Evolutionary conservation across 345 rosid species (phyloP), one percentile per base, ranked within the genome.

Genomic region (Gossypium herbaceum): DNA sequence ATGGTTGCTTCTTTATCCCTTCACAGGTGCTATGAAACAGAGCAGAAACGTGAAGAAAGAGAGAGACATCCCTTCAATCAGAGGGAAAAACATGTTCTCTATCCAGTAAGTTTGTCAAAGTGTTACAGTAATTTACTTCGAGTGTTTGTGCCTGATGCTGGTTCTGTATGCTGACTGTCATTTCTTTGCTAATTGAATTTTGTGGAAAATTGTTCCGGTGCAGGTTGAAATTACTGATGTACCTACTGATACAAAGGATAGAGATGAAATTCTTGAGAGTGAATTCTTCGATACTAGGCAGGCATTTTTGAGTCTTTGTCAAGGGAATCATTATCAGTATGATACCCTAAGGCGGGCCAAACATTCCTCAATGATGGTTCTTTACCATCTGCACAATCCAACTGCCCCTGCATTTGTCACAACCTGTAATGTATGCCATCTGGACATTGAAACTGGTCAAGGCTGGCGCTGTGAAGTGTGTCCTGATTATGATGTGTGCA

Each of bases 401-500:
- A 93, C 98, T 60, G 99, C 97, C 52, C 99, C 98, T 74, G 98
- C 99, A 22, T 95, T 93, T 84, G 98, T 95, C 50, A 88, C 90
- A 1, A 91, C 97, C n/a, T 95, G 99, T 88, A 87, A 89, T 69
- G 67, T 84, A 70, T 95, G 99, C 68, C 86, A 83, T 78, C 93
- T 89, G 73, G 99, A 95, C 83, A 90, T 95, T 61, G 98, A 95
- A 90, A 85, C 90, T 19, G 99, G 98, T 86, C 98, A 95, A 82
- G 97, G 99, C 75, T 95, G 99, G 98, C 94, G 92, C 52, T 95
- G 99, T 81, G 98, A 95, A 82, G 87, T 91, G 74, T 95, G 99
- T 79, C 97, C 97, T 5, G 97, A 95, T 75, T 95, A 89, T 83
- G 98, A 95, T 83, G 88, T 95, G 47, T 95, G 99, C 86, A 93